Percentiles rank a stretch among this genome's conserved stretches.
Conservation (phyloP, 1,284 basidiomycete genomes). For the Inonotus hispidus region DNA sequence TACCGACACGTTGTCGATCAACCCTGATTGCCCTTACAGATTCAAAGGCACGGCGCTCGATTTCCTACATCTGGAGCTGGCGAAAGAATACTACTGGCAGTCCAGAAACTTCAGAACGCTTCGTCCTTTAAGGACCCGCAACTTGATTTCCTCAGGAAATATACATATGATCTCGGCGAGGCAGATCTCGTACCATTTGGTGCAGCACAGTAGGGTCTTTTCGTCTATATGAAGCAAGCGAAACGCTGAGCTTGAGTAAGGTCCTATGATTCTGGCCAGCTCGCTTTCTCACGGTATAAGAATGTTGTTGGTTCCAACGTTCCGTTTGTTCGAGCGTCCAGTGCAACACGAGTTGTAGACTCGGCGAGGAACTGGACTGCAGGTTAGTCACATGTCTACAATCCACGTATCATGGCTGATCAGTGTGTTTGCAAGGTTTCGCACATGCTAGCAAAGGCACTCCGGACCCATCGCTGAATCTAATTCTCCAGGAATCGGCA, state of each 20-base stretch:
- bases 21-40: conserved; percentile 36
- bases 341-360: conserved; percentile 55
- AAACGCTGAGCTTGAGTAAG: conserved; percentile 28
- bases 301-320: conserved; percentile 41
- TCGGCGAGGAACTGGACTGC: conserved; percentile 68
- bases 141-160: conserved; percentile 57
- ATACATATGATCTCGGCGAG: conserved; percentile 51
- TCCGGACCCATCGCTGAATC: conserved; percentile 6
- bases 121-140: conserved; percentile 38
- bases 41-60: conserved; percentile 81
- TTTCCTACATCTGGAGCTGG: conserved; percentile 60
- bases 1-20: not conserved
- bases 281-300: conserved; percentile 48
- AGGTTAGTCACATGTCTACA: conserved; percentile 34
- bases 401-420: not conserved
- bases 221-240: not conserved
- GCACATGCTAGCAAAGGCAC: conserved; percentile 14
- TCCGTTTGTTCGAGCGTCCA: conserved; percentile 66
- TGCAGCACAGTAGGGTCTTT: conserved; percentile 55
- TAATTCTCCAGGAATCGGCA: conserved; percentile 51
- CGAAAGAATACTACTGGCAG: conserved; percentile 40
- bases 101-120: conserved; percentile 49
- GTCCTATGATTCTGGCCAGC: conserved; percentile 43
- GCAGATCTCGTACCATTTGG: conserved; percentile 67
- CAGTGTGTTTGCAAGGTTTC: conserved; percentile 14